Conservation (phyloP, 495 filamentous ascomycete species). For the Neurospora sp. region DNA sequence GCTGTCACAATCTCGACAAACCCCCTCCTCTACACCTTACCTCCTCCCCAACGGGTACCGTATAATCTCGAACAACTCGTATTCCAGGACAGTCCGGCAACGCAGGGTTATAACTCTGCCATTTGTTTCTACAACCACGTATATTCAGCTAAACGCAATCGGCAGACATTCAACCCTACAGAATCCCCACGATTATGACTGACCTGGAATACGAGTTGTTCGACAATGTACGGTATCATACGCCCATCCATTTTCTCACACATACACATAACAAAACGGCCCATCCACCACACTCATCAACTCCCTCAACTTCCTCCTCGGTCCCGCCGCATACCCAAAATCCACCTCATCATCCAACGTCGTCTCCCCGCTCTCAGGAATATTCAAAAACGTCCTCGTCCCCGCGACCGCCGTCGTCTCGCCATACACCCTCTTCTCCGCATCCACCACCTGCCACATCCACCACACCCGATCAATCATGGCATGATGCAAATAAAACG, state of each 20-base stretch:
- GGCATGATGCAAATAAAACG: slow-evolving; percentile 58
- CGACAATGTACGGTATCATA: too few species aligned
- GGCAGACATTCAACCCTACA: not conserved
- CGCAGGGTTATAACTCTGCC: not conserved
- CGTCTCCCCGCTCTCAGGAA: slow-evolving; percentile 11
- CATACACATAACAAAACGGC: slow-evolving; percentile 26
- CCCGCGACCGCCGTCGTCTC: slow-evolving; percentile 9
- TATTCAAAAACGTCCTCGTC: slow-evolving; percentile 17
- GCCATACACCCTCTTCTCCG: slow-evolving; percentile 15
- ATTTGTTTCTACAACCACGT: not conserved
- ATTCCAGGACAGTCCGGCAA: not conserved
- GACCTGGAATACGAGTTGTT: not conserved
- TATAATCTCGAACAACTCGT: not conserved
- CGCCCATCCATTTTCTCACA: slow-evolving; percentile 5
- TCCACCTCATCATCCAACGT: slow-evolving; percentile 18
- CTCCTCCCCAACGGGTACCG: too few species aligned
- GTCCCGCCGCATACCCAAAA: slow-evolving; percentile 22
- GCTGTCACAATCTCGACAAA: too few species aligned
- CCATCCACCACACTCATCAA: slow-evolving; percentile 21
- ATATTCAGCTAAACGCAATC: not conserved
- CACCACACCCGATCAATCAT: slow-evolving; percentile 57
- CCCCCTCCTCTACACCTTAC: too few species aligned
- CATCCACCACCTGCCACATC: slow-evolving; percentile 50
- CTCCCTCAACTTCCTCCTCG: slow-evolving; percentile 17
- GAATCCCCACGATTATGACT: not conserved